Percentiles rank a stretch among this genome's conserved stretches.
phyloP scores from a whole-genome alignment of 805 yeast species.

The Teunomyces stri region DNA sequence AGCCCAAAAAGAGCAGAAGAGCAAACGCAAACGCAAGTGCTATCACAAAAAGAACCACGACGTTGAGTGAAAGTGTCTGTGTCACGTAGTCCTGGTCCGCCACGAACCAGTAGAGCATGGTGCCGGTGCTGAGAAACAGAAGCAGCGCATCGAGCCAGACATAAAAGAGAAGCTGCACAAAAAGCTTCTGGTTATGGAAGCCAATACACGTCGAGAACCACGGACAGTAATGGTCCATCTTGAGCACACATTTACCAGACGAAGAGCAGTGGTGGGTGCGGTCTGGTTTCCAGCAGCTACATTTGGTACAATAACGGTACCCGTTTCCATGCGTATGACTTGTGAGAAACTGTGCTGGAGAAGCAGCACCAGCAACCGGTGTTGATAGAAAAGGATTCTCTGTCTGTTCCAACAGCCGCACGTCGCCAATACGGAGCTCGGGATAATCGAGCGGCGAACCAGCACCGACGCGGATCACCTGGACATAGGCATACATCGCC shows the following conservation, averaged over 20 bases:
- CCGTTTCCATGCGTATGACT: slow-evolving; percentile 37
- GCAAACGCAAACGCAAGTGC: slow-evolving; percentile 52
- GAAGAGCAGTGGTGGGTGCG: slow-evolving; percentile 57
- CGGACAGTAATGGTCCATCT: slow-evolving; percentile 71
- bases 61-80: slow-evolving; percentile 46
- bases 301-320: slow-evolving; percentile 55
- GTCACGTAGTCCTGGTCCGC: slow-evolving; percentile 32
- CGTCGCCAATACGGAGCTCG: slow-evolving; percentile 33
- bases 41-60: slow-evolving; percentile 61
- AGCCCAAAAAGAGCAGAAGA: slow-evolving; percentile 48
- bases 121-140: slow-evolving; percentile 41
- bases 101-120: slow-evolving; percentile 50
- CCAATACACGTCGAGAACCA: slow-evolving; percentile 94
- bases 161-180: slow-evolving; percentile 68
- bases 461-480: slow-evolving; percentile 52
- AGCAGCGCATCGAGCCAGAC: slow-evolving; percentile 34
- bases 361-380: slow-evolving; percentile 7
- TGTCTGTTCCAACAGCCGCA: slow-evolving; percentile 10
- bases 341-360: slow-evolving; percentile 36
- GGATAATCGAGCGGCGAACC: slow-evolving; percentile 65
- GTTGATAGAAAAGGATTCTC: not conserved
- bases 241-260: slow-evolving; percentile 45
- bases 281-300: slow-evolving; percentile 60
- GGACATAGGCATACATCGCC: slow-evolving; percentile 50
- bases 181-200: slow-evolving; percentile 72